Evolutionary conservation across 2,329 filamentous ascomycete genomes (phyloP), one percentile per base, ranked within the genome.

Genomic region (Colletotrichum navitas): DNA sequence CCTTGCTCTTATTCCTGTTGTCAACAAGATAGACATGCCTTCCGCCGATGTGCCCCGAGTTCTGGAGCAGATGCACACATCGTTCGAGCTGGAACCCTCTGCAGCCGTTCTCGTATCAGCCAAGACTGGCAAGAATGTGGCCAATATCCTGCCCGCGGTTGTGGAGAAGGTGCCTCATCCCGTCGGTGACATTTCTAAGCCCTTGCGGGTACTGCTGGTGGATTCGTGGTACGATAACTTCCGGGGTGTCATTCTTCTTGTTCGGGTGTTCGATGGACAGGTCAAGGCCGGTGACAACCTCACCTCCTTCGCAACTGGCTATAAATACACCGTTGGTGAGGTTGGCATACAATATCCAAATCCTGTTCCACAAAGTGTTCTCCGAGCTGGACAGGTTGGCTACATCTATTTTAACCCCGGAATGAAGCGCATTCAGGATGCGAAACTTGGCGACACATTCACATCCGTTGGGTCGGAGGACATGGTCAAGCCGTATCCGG

Each of bases 141-240:
- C 90, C 39, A 86, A 89, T n/a, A 85, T 99, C 5, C 84, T 99
- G 51, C 95, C 96, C 0, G 91, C 90, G 16, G 94, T 98, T 12
- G 91, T 99, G 49, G 92, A 97, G 75, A 87, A 92, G 71, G 92
- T 99, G 5, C 95, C 96, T 26, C 89, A 90, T 51, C 96, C 96
- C 0, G 82, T 88, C 0, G 96, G 96, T 5, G 91, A 96, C 76
- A 83, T 87, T 64, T 86, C 82, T 21, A 93, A 91, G 76, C 94
- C 94, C 1, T 82, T 98, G 68, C 91, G 93, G 71, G 88, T 98
- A 82, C 85, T 99, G 59, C 89, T 99, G 18, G 94, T 99, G 36
- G 96, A 99, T 82, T 98, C 95, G 29, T 99, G 96, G 96, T 99
- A 99, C 80, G 95, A 97, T 78, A 95, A 92, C 72, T 99, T 98